A percentile compares a stretch with the other conserved stretches of the same genome.
Evolutionary conservation across 768 basidiomycete species (phyloP).

Genomic region (Suillus hirtellus): DNA sequence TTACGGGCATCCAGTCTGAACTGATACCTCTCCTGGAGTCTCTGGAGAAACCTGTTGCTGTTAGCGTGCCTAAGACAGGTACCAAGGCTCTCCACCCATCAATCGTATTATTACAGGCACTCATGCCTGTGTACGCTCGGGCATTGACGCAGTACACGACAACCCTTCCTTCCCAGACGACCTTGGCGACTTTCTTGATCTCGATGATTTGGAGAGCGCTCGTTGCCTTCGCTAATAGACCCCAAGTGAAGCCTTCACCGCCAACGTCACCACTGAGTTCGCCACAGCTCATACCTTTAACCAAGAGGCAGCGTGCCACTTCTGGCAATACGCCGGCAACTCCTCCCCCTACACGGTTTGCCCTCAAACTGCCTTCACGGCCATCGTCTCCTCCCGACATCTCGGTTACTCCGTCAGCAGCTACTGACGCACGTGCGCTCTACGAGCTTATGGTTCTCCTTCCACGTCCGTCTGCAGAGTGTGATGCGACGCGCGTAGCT

Average conservation of each 20-base stretch:
- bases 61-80: conserved; percentile 23
- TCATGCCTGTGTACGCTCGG: conserved; percentile 64
- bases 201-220: conserved; percentile 73
- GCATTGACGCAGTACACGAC: conserved; percentile 57
- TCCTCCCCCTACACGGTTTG: conserved; percentile 59
- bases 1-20: conserved; percentile 60
- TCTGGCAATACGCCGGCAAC: conserved; percentile 50
- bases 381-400: conserved; percentile 59
- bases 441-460: conserved; percentile 59
- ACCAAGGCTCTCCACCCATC: conserved; percentile 50
- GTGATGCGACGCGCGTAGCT: conserved; percentile 54
- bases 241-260: conserved; percentile 32
- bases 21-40: conserved; percentile 62
- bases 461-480: conserved; percentile 58
- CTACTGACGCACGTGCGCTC: conserved; percentile 61
- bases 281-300: conserved; percentile 27
- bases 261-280: conserved; percentile 44
- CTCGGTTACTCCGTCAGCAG: conserved; percentile 40
- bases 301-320: conserved; percentile 44
- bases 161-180: conserved; percentile 54
- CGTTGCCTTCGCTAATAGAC: conserved; percentile 68
- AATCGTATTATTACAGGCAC: conserved; percentile 53
- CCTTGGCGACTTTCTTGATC: conserved; percentile 71
- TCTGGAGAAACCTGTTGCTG: conserved; percentile 49
- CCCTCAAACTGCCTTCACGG: conserved; percentile 66